phyloP scores from a whole-genome alignment of 176 grass and related monocot species.

The sorghum (Sorghum bicolor) region DNA sequence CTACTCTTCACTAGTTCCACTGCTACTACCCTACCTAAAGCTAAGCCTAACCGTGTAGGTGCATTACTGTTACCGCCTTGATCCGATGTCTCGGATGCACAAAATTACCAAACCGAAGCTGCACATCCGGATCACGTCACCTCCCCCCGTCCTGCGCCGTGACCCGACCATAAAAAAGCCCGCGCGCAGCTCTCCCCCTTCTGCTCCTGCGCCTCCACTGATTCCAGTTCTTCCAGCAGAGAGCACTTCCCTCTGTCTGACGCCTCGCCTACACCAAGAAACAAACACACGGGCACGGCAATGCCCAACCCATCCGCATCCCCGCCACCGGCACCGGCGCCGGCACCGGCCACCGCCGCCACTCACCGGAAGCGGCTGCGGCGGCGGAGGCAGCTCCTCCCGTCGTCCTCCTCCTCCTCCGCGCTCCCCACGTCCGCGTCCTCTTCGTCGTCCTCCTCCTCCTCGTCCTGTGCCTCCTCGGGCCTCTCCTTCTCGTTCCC shows the following conservation, averaged over 20 bases:
- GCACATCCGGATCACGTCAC: conserved; percentile 15
- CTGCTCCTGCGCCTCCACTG: background rate
- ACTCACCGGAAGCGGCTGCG: background rate
- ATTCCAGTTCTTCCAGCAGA: no score
- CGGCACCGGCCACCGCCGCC: background rate
- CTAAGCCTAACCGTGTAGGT: background rate
- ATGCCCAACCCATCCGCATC: conserved; percentile 32
- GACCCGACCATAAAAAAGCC: conserved; percentile 43
- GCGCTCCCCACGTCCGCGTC: background rate
- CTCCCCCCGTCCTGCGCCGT: background rate
- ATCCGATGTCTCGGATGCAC: conserved; percentile 19
- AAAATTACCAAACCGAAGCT: background rate
- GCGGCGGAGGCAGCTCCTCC: background rate
- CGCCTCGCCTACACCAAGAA: background rate
- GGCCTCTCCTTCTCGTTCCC: conserved; percentile 30
- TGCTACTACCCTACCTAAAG: background rate
- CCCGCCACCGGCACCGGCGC: background rate
- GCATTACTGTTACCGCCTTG: background rate
- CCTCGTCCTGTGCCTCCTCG: background rate
- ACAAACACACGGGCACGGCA: background rate
- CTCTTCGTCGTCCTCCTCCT: background rate
- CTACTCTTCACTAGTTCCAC: background rate
- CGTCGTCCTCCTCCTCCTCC: background rate
- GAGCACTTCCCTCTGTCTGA: background rate
- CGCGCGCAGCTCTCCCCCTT: background rate